phyloP scores from a whole-genome alignment of 805 yeast genomes.

The Saccharomycopsis malanga region DNA sequence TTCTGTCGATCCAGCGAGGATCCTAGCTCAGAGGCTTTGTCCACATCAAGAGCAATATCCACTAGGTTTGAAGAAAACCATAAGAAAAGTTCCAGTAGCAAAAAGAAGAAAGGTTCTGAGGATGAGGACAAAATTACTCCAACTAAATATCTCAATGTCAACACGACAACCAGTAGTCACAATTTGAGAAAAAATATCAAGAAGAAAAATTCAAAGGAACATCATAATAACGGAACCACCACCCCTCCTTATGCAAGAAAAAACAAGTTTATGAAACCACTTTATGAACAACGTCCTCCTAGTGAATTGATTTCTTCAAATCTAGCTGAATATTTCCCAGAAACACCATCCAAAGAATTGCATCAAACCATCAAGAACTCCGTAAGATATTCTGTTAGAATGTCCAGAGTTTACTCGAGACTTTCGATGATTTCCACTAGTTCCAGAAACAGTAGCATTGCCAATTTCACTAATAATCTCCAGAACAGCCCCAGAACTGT shows the following conservation, averaged over 20 bases:
- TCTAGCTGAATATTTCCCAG: slow-evolving; percentile 87
- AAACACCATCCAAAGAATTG: slow-evolving; percentile 60
- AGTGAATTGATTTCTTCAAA: slow-evolving; percentile 86
- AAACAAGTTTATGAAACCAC: slow-evolving; percentile 26
- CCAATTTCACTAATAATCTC: slow-evolving; percentile 1
- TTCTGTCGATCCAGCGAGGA: slow-evolving; percentile 56
- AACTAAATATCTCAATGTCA: slow-evolving; percentile 16
- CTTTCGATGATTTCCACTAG: slow-evolving; percentile 8
- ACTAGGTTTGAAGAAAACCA: slow-evolving; percentile 18
- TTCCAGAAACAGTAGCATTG: slow-evolving; percentile 10
- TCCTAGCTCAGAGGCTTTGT: slow-evolving; percentile 57
- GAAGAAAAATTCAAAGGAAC: slow-evolving; percentile 7
- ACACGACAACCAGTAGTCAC: slow-evolving; percentile 15
- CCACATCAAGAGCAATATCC: slow-evolving; percentile 39
- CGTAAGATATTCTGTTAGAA: slow-evolving; percentile 65
- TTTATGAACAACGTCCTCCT: slow-evolving; percentile 90
- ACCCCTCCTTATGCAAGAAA: slow-evolving; percentile 11
- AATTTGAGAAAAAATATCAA: slow-evolving; percentile 3
- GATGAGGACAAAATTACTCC: not conserved
- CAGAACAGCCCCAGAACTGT: slow-evolving; percentile 30
- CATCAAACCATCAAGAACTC: slow-evolving; percentile 80
- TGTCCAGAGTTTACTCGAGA: slow-evolving; percentile 32
- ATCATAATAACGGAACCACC: not conserved
- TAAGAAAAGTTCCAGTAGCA: not conserved
- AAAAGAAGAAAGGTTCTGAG: not conserved